Conservation (phyloP, 2,329 filamentous ascomycete genomes). For the Aspergillus pseudonomiae region DNA sequence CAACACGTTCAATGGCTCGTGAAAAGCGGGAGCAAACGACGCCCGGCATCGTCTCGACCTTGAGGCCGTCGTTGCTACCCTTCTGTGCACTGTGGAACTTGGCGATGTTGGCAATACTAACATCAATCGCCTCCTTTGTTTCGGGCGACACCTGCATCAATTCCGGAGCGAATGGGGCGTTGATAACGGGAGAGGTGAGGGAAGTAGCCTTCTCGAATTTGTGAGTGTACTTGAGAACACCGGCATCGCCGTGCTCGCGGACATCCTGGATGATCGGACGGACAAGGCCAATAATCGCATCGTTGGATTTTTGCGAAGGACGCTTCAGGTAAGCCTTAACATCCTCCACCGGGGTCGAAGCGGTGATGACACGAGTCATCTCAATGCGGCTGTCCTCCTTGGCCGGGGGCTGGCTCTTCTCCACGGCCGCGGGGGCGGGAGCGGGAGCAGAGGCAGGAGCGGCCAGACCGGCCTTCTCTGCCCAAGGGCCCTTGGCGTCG, state of each 20-base stretch:
- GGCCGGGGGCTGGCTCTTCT: slow-evolving; percentile 14
- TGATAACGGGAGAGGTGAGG: slow-evolving; percentile 83
- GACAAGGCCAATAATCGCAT: slow-evolving; percentile 88
- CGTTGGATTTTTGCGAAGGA: slow-evolving; percentile 92
- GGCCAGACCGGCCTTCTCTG: slow-evolving; percentile 75
- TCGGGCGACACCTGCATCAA: slow-evolving; percentile 85
- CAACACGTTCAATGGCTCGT: slow-evolving; percentile 91
- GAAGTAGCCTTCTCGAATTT: slow-evolving; percentile 97
- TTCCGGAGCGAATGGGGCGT: slow-evolving; percentile 80
- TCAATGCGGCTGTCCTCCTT: slow-evolving; percentile 65
- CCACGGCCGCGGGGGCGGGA: slow-evolving; percentile 52
- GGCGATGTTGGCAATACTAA: slow-evolving; percentile 90
- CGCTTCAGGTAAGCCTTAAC: slow-evolving; percentile 78
- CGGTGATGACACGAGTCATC: slow-evolving; percentile 78
- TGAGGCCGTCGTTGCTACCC: slow-evolving; percentile 72
- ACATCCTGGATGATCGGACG: slow-evolving; percentile 90
- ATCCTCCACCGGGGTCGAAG: slow-evolving; percentile 64
- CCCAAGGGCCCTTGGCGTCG: slow-evolving; percentile 93
- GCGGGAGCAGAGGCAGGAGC: slow-evolving; percentile 48
- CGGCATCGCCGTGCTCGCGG: slow-evolving; percentile 79
- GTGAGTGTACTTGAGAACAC: slow-evolving; percentile 89
- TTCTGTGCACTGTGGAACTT: slow-evolving; percentile 92
- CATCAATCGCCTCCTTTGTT: slow-evolving; percentile 88
- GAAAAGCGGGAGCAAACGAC: slow-evolving; percentile 93
- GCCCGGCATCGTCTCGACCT: slow-evolving; percentile 96